Evolutionary conservation across 1,284 basidiomycete genomes (phyloP).

Genomic region (Ceratobasidium sp.): DNA sequence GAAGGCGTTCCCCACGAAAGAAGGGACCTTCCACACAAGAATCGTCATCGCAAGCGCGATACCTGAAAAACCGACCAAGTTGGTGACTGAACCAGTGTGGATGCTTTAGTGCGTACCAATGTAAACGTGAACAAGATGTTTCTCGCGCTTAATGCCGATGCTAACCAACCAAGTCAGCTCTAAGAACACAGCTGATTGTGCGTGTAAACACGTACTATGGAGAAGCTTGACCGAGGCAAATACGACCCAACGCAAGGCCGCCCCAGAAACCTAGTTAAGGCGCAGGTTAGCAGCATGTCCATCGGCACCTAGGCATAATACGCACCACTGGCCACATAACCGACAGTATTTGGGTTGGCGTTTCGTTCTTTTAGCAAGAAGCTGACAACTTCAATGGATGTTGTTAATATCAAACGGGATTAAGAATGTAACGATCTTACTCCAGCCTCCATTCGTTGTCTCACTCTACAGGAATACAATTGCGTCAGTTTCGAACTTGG

Average conservation of each 20-base stretch:
- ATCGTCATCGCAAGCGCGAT: slow-evolving; percentile 66
- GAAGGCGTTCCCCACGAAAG: slow-evolving; percentile 64
- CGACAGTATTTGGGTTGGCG: slow-evolving; percentile 67
- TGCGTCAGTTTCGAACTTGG: no score
- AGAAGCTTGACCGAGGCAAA: slow-evolving; percentile 65
- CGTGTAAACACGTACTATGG: slow-evolving; percentile 57
- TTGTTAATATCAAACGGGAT: not conserved
- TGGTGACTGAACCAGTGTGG: not conserved
- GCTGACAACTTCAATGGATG: slow-evolving; percentile 14
- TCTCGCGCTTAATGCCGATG: slow-evolving; percentile 46
- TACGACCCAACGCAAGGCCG: slow-evolving; percentile 65
- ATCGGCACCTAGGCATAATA: not conserved
- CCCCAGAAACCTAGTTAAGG: slow-evolving; percentile 62
- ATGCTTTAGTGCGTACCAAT: slow-evolving; percentile 32
- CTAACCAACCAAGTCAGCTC: no score
- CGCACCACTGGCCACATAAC: slow-evolving; percentile 67
- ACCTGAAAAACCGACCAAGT: slow-evolving; percentile 53
- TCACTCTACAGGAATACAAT: slow-evolving; percentile 58
- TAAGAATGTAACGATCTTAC: slow-evolving; percentile 54
- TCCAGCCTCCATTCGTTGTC: slow-evolving; percentile 67
- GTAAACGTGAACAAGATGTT: slow-evolving; percentile 46
- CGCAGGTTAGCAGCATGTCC: not conserved
- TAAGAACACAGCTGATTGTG: no score
- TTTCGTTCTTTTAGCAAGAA: slow-evolving; percentile 55
- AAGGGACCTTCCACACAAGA: slow-evolving; percentile 67